A percentile compares a stretch with the other conserved stretches of the same genome.
Conservation (phyloP, 1,284 basidiomycete genomes). For the Violaceomyces palustris region DNA sequence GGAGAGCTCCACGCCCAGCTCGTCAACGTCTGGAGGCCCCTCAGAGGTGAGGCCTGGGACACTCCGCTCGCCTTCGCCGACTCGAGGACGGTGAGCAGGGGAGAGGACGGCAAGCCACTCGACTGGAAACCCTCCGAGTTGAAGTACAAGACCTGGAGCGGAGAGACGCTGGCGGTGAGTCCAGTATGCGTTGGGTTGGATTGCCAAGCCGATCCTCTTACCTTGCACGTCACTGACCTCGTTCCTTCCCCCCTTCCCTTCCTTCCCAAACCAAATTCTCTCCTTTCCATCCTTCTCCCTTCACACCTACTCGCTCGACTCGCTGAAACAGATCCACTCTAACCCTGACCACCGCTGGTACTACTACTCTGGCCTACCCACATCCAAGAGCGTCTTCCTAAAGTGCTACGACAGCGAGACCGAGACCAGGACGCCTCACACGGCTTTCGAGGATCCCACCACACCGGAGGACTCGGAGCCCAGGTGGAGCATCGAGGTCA, state of each 20-base stretch:
- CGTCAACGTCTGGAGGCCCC: constrained; percentile 69
- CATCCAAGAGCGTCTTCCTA: constrained; percentile 64
- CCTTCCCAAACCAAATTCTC: too few relatives aligned
- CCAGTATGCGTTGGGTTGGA: neutral
- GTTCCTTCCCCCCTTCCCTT: too few relatives aligned
- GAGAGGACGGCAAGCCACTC: constrained; percentile 20
- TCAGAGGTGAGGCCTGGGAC: constrained; percentile 59
- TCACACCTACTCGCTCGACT: constrained; percentile 57
- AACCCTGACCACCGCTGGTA: constrained; percentile 63
- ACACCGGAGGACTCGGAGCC: constrained; percentile 28
- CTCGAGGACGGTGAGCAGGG: constrained; percentile 57
- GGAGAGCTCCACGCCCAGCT: constrained; percentile 60
- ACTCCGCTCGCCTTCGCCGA: constrained; percentile 65
- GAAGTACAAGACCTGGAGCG: constrained; percentile 31
- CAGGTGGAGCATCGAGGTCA: constrained; percentile 35
- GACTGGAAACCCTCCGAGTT: constrained; percentile 32
- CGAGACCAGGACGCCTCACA: constrained; percentile 38
- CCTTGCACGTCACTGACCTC: too few relatives aligned
- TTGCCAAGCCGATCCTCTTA: neutral
- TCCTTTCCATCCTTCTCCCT: too few relatives aligned
- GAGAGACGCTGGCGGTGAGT: constrained; percentile 29
- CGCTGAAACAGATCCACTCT: constrained; percentile 55
- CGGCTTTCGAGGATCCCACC: constrained; percentile 34
- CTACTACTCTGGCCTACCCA: constrained; percentile 62
- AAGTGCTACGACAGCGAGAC: constrained; percentile 60